Evolutionary conservation across 139 green algal species (phyloP).

Genomic region (Micractinium sp.): DNA sequence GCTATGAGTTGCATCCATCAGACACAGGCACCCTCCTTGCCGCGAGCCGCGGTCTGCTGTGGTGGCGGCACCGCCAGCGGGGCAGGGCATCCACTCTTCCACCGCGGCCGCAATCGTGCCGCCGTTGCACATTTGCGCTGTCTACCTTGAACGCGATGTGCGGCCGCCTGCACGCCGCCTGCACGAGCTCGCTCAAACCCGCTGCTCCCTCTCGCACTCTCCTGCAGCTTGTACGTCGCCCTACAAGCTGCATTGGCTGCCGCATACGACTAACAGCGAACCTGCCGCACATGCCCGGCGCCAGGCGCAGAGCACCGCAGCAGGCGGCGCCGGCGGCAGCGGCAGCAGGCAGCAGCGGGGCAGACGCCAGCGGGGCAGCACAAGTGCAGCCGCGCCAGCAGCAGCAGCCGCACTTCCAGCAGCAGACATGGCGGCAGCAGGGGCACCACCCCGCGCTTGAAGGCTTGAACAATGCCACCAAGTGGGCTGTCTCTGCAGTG

Average conservation of each 20-base stretch:
- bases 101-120: neutral
- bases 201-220: neutral
- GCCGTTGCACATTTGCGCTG: neutral
- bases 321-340: neutral
- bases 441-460: constrained; percentile 19
- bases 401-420: neutral
- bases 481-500: constrained; percentile 69
- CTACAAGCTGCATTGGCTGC: neutral
- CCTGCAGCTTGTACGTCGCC: neutral
- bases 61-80: neutral
- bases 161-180: neutral
- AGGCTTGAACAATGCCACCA: constrained; percentile 62
- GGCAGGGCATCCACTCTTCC: neutral
- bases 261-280: neutral
- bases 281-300: neutral
- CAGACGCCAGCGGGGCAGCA: neutral
- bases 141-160: neutral
- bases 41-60: too few relatives aligned
- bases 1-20: neutral
- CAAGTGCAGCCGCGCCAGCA: neutral
- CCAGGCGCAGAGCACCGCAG: neutral
- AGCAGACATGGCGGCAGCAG: neutral
- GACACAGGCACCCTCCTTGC: neutral
- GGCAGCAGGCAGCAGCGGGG: neutral
- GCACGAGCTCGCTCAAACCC: neutral